Base-by-base conservation (phyloP, 352 stramenopile species). In the Phytophthora sp. region DNA sequence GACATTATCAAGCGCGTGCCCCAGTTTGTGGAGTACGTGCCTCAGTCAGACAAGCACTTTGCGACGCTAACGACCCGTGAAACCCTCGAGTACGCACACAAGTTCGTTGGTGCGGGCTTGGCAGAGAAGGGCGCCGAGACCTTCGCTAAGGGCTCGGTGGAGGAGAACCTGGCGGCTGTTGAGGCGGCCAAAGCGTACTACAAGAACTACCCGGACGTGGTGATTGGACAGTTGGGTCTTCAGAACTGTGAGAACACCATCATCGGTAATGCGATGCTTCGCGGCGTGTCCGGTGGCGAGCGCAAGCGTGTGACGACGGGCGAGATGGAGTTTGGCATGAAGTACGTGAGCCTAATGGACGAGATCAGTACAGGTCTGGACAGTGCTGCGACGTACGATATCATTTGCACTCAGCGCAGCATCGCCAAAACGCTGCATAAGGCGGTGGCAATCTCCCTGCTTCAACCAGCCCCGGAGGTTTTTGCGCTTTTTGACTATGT, bases 261-360 rank as follows among this genome's bases (percentile, higher is more conserved):
- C 44, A 74, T 90, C 16, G 82, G 82, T 8, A 71, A 90, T 31
- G 68, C 53, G 13, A 76, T 90, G 52, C 49, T 80, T 7, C 76
- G 82, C n/a, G 83, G 84, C 23, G 75, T 93, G 27, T 91, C 78
- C 4, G 83, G 84, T 15, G 83, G 85, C 18, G 62, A 70, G 55
- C 70, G 80, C 20, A 89, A 88, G 75, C 81, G 85, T 44, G 82
- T 93, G 62, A 93, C 84, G n/a, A 80, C 71, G 8, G 84, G 82
- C 20, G 80, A 93, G 77, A 98, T 98, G 82, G 70, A 95, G 44
- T 85, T 93, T 47, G 91, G 54, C 84, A 90, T 63, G 91, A 90
- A 50, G 88, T 74, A 76, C 18, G 80, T 78, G 52, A 80, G 67
- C 20, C 57, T 52, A 77, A 77, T 96, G 53, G 91, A 97, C 74